These are phyloP conservation scores for Graphilbum fragrans DNA, from an alignment of 2,329 filamentous ascomycete genomes.

Conservation along the genomic window DNA sequence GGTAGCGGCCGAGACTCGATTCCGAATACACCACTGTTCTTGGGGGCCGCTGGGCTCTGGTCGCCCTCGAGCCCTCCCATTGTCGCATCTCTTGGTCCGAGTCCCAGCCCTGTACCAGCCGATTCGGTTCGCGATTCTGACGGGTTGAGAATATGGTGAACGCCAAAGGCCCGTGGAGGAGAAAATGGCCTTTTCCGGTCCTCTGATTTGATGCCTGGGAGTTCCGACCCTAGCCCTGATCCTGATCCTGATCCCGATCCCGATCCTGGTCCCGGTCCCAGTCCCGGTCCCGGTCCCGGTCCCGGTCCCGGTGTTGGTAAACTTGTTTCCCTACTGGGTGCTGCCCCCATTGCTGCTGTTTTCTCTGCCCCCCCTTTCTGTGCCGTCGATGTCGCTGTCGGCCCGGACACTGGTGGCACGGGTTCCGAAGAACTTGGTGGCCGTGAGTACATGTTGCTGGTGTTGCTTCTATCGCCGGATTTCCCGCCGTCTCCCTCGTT, in stretches of 20 bases:
- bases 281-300: neutral
- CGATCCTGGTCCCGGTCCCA: neutral
- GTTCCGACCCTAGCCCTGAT: neutral
- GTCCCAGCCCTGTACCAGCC: neutral
- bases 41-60: neutral
- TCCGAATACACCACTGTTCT: neutral
- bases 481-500: neutral
- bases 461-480: neutral
- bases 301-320: neutral
- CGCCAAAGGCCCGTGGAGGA: constrained; percentile 23
- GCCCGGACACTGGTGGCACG: no score
- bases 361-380: neutral
- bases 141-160: constrained; percentile 33
- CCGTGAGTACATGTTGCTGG: neutral
- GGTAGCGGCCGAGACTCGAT: constrained; percentile 8
- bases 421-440: neutral
- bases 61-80: constrained; percentile 2
- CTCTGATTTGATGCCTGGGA: neutral
- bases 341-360: neutral
- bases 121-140: constrained; percentile 14
- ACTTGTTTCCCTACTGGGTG: neutral
- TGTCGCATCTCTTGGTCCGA: neutral
- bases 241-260: neutral
- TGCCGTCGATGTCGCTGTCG: neutral
- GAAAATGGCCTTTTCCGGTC: constrained; percentile 13